Evolutionary conservation across 2,329 filamentous ascomycete genomes (phyloP).

Genomic region (Cladosporium sp.): DNA sequence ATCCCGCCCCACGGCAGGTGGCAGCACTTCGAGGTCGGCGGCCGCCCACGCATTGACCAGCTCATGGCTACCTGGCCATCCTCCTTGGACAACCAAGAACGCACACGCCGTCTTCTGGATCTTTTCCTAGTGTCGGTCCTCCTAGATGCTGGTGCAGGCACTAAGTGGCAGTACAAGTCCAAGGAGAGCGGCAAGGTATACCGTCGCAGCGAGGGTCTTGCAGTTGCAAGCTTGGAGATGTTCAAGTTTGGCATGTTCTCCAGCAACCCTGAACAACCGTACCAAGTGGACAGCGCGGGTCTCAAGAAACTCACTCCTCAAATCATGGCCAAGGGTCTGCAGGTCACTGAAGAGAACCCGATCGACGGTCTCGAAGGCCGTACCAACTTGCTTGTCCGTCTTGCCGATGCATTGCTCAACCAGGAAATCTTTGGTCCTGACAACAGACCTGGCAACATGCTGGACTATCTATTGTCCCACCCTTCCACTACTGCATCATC

Average conservation of each 20-base stretch:
- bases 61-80: conserved; percentile 70
- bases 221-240: conserved; percentile 80
- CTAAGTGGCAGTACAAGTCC: conserved; percentile 89
- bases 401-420: conserved; percentile 77
- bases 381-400: conserved; percentile 72
- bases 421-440: conserved; percentile 81
- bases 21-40: conserved; percentile 83
- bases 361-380: conserved; percentile 85
- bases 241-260: conserved; percentile 92
- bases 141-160: conserved; percentile 86
- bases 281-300: conserved; percentile 84
- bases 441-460: conserved; percentile 88
- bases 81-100: conserved; percentile 70
- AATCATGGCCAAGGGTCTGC: conserved; percentile 76
- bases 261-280: conserved; percentile 75
- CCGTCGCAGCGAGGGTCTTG: conserved; percentile 83
- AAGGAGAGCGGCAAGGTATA: conserved; percentile 83
- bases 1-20: conserved; percentile 88
- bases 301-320: conserved; percentile 74
- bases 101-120: conserved; percentile 73
- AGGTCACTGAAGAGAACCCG: conserved; percentile 77
- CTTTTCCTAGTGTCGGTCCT: conserved; percentile 79
- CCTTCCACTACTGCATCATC: conserved; percentile 86
- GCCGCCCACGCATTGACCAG: conserved; percentile 70
- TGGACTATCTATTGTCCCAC: conserved; percentile 92